These are phyloP conservation scores for Alternaria sp. DNA, from an alignment of 2,329 filamentous ascomycete species.

Conservation along the genomic window DNA sequence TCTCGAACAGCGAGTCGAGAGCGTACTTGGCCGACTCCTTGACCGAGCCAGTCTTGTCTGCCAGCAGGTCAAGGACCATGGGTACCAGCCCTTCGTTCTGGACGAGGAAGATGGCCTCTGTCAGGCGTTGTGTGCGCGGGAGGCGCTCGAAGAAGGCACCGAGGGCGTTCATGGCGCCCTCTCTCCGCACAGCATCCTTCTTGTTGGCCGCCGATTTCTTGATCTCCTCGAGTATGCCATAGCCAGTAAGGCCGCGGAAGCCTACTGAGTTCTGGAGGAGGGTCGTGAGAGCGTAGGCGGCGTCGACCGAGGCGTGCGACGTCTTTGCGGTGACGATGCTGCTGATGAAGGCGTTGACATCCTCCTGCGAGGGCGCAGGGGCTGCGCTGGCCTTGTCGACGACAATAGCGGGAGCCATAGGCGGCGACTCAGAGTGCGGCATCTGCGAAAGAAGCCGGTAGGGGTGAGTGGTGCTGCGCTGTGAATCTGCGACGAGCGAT, in stretches of 20 bases:
- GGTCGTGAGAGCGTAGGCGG: conserved; percentile 69
- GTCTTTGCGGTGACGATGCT: conserved; percentile 58
- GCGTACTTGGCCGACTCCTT: conserved; percentile 93
- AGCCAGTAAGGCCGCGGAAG: conserved; percentile 65
- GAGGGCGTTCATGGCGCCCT: conserved; percentile 93
- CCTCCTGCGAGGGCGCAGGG: conserved; percentile 54
- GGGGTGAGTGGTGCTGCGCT: conserved; percentile 3
- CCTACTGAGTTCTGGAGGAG: conserved; percentile 70
- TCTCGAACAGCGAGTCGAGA: conserved; percentile 83
- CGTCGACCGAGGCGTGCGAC: conserved; percentile 64
- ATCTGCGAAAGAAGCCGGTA: conserved; percentile 40
- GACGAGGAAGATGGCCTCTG: conserved; percentile 81
- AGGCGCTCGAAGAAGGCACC: conserved; percentile 94
- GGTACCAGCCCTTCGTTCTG: conserved; percentile 77
- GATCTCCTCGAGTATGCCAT: conserved; percentile 67
- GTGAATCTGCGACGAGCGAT: conserved; percentile 14
- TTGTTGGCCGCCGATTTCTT: conserved; percentile 87
- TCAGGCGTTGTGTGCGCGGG: conserved; percentile 75
- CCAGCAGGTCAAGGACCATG: conserved; percentile 79
- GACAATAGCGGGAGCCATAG: conserved; percentile 55
- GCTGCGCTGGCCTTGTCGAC: conserved; percentile 53
- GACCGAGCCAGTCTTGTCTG: conserved; percentile 89
- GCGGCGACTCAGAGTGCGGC: conserved; percentile 59
- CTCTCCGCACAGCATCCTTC: conserved; percentile 84
- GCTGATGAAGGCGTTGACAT: conserved; percentile 52